Evolutionary conservation across 352 stramenopile genomes (phyloP).

Genomic region (Phytophthora pinifolia): DNA sequence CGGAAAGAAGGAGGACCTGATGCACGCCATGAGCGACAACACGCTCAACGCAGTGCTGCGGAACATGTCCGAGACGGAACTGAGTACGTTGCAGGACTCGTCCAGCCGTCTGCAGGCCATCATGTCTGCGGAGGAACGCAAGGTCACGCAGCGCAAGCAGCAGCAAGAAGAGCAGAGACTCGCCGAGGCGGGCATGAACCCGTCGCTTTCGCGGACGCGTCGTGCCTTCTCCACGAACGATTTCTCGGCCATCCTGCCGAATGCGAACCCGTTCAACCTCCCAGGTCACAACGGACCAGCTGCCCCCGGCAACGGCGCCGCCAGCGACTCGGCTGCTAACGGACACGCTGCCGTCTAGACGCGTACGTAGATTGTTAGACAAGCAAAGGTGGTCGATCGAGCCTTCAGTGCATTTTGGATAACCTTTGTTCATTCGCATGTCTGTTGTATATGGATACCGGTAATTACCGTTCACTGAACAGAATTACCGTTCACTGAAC

Average conservation of each 20-base stretch:
- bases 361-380: constrained; percentile 23
- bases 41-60: constrained; percentile 54
- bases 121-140: constrained; percentile 53
- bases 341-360: constrained; percentile 18
- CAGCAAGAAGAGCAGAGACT: constrained; percentile 32
- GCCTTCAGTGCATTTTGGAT: constrained; percentile 14
- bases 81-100: constrained; percentile 61
- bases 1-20: constrained; percentile 48
- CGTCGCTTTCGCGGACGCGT: constrained; percentile 51
- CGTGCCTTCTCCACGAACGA: constrained; percentile 66
- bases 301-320: constrained; percentile 14
- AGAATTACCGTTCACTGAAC: no score
- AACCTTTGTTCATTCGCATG: constrained; percentile 6
- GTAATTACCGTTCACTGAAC: no score
- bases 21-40: constrained; percentile 73
- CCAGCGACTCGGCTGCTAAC: constrained; percentile 14
- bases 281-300: constrained; percentile 10
- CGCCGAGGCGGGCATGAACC: constrained; percentile 29
- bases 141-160: constrained; percentile 30
- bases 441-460: not conserved
- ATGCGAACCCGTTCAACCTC: constrained; percentile 19
- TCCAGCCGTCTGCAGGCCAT: constrained; percentile 65
- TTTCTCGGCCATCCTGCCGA: constrained; percentile 42
- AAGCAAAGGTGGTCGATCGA: not conserved
- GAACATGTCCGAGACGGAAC: constrained; percentile 73